Percentiles rank a stretch among this genome's conserved stretches.
Conservation (phyloP, 257 asterid species). For the Solanum virginianum region DNA sequence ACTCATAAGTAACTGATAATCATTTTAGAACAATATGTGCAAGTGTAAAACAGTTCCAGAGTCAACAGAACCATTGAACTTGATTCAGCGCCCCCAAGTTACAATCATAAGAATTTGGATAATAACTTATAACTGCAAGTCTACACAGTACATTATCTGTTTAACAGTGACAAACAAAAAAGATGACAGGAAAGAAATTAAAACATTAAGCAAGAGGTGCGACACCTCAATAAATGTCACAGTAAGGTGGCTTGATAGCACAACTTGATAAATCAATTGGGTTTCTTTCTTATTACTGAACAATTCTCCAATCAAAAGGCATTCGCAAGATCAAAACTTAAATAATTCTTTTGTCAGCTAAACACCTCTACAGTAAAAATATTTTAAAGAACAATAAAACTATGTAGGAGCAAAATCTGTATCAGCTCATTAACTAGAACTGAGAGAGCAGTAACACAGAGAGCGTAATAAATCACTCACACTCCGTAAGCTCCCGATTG, state of each 20-base stretch:
- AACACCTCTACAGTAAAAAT: not conserved
- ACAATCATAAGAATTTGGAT: not conserved
- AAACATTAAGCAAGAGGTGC: not conserved
- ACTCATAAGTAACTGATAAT: not conserved
- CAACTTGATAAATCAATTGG: not conserved
- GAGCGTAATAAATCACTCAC: constrained; percentile 34
- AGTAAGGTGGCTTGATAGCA: not conserved
- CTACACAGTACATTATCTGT: not conserved
- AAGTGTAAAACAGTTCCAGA: not conserved
- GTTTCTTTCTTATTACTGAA: not conserved
- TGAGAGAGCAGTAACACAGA: not conserved
- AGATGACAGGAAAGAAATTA: not conserved
- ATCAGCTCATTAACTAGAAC: not conserved
- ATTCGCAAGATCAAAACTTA: not conserved
- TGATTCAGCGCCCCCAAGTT: not conserved
- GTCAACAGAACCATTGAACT: not conserved
- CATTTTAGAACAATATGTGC: not conserved
- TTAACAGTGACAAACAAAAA: not conserved
- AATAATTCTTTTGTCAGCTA: not conserved
- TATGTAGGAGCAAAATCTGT: not conserved
- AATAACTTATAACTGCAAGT: not conserved
- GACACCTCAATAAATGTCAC: not conserved
- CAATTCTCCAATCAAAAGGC: not conserved
- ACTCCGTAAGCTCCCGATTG: constrained; percentile 97
- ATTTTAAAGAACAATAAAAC: not conserved